A percentile compares a stretch with the other conserved stretches of the same genome.
Conservation (phyloP, 1,139 yeast genomes). For the Hanseniaspora gamundiae region DNA sequence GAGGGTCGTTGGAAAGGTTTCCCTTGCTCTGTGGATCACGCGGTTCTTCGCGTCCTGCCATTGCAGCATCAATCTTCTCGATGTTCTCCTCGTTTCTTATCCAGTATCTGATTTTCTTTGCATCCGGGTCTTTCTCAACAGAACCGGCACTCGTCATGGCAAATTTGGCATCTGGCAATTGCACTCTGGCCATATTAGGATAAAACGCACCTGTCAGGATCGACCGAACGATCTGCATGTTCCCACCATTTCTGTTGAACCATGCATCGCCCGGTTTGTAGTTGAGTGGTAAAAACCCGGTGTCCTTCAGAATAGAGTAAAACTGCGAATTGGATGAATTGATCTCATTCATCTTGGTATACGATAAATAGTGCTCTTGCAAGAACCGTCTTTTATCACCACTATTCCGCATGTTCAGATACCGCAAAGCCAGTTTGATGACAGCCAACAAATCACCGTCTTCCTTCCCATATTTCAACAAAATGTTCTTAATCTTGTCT, state of each 20-base stretch:
- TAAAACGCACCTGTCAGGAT: constrained; percentile 69
- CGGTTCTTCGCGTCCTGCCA: constrained; percentile 7
- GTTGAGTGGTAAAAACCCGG: constrained; percentile 56
- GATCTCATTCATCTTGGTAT: constrained; percentile 56
- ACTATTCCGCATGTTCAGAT: constrained; percentile 26
- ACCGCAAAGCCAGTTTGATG: constrained; percentile 43
- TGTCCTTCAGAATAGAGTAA: constrained; percentile 51
- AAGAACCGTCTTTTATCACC: constrained; percentile 38
- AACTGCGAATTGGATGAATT: constrained; percentile 59
- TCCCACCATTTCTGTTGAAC: constrained; percentile 39
- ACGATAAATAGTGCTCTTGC: constrained; percentile 51
- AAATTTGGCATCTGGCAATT: constrained; percentile 70
- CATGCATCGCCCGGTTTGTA: constrained; percentile 24
- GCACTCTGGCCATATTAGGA: constrained; percentile 74
- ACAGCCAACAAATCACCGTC: constrained; percentile 69
- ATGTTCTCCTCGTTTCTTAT: constrained; percentile 44
- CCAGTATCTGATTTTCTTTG: constrained; percentile 62
- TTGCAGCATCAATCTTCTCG: constrained; percentile 16
- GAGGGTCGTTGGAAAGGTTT: constrained; percentile 10
- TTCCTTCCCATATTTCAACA: constrained; percentile 27
- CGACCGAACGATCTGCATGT: constrained; percentile 45
- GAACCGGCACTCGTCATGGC: constrained; percentile 65
- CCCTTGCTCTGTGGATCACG: too few relatives aligned
- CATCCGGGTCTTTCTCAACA: constrained; percentile 74
- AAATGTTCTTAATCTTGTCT: constrained; percentile 44